These are phyloP conservation scores for Fusarium burgessii DNA, from an alignment of 2,329 filamentous ascomycete species.

Conservation along the genomic window DNA sequence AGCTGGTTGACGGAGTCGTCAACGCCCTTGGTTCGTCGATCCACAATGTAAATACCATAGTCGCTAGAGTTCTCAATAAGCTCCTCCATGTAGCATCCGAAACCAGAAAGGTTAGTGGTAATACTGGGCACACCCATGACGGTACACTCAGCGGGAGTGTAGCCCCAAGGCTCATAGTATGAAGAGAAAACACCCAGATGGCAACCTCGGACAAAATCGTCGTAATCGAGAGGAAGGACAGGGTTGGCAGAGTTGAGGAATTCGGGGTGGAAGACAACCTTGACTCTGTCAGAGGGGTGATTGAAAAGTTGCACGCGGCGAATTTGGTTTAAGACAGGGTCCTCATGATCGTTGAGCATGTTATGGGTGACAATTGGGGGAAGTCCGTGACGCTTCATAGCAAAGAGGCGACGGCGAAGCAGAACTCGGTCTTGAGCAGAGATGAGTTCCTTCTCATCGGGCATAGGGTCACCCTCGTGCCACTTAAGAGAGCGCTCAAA, in stretches of 20 bases:
- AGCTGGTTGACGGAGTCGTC: constrained; percentile 98
- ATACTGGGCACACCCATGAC: constrained; percentile 99
- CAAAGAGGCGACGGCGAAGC: constrained; percentile 89
- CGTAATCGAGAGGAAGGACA: constrained; percentile 94
- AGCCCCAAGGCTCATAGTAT: constrained; percentile 99
- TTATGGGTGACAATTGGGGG: constrained; percentile 99
- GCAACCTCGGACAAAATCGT: constrained; percentile 97
- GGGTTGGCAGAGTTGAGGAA: constrained; percentile 97
- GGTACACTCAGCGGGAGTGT: constrained; percentile 97
- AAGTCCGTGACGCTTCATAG: constrained; percentile 91
- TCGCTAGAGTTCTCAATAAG: constrained; percentile 97
- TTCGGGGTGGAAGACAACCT: constrained; percentile 97
- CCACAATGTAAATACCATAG: constrained; percentile 99
- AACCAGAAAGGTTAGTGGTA: constrained; percentile 96
- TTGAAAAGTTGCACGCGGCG: constrained; percentile 97
- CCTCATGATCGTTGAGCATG: constrained; percentile 94
- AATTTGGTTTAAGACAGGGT: constrained; percentile 95
- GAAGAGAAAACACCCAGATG: constrained; percentile 96
- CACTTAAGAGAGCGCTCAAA: constrained; percentile 95
- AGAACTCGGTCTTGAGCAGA: constrained; percentile 92
- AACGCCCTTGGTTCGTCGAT: constrained; percentile 92
- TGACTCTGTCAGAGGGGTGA: constrained; percentile 92
- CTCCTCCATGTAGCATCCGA: constrained; percentile 99
- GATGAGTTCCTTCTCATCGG: constrained; percentile 96
- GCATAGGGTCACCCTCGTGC: constrained; percentile 93